A percentile compares a stretch with the other conserved stretches of the same genome.
Evolutionary conservation across 108 stramenopile species (phyloP).

Genomic region (Licmophora abbreviata): DNA sequence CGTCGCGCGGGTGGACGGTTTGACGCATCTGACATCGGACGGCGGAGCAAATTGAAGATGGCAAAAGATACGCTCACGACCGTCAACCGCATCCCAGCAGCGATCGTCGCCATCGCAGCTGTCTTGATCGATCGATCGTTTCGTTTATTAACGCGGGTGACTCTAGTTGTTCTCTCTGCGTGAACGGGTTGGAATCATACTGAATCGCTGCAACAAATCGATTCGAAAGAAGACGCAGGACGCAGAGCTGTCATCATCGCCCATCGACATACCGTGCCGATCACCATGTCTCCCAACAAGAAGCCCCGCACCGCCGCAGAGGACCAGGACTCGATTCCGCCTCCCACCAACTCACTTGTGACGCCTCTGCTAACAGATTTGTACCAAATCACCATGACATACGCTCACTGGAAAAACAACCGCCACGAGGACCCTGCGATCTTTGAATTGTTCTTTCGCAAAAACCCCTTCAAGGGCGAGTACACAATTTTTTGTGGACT

Average conservation of each 20-base stretch:
- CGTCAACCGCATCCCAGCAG: too few relatives aligned
- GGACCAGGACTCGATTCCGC: not conserved
- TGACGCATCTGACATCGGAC: too few relatives aligned
- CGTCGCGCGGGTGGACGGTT: slow-evolving; percentile 45
- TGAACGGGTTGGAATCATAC: too few relatives aligned
- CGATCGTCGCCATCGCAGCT: too few relatives aligned
- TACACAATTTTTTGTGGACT: slow-evolving; percentile 93
- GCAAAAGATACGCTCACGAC: too few relatives aligned
- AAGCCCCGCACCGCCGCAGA: not conserved
- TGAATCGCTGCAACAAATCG: not conserved
- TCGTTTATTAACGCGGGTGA: too few relatives aligned
- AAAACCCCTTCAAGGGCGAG: slow-evolving; percentile 92
- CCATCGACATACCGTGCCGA: too few relatives aligned
- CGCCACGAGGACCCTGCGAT: slow-evolving; percentile 70
- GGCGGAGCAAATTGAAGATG: too few relatives aligned
- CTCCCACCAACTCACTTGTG: slow-evolving; percentile 56
- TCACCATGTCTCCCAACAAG: too few relatives aligned
- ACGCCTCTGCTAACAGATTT: slow-evolving; percentile 92
- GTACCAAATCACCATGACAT: slow-evolving; percentile 98
- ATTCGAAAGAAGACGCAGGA: not conserved
- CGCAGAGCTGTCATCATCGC: too few relatives aligned
- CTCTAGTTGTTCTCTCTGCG: too few relatives aligned
- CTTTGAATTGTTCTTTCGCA: slow-evolving; percentile 97
- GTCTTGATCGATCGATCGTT: too few relatives aligned
- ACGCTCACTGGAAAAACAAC: slow-evolving; percentile 92